phyloP scores from a whole-genome alignment of 345 rosid species.

The Brassica nigra region DNA sequence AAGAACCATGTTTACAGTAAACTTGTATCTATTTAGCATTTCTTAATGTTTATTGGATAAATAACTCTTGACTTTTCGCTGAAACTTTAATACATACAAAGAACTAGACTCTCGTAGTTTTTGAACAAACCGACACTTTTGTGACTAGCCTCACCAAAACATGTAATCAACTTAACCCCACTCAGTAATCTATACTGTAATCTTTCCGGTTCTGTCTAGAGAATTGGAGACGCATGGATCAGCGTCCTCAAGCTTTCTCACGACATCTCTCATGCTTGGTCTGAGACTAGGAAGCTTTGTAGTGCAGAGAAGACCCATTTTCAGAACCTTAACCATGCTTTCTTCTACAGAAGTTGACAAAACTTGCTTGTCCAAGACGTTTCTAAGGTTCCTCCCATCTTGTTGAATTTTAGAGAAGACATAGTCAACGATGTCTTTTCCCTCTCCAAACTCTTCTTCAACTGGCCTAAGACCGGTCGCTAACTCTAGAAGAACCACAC shows the following conservation, averaged over 20 bases:
- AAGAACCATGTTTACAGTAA: neutral
- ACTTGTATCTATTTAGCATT: neutral
- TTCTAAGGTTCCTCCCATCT: conserved; percentile 48
- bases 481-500: conserved; percentile 81
- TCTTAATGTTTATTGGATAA: neutral
- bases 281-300: conserved; percentile 77
- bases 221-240: conserved; percentile 49
- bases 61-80: conserved; percentile 15
- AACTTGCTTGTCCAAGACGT: conserved; percentile 57
- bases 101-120: conserved; percentile 1
- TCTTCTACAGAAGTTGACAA: conserved; percentile 44
- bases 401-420: conserved; percentile 58
- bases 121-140: neutral
- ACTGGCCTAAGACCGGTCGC: conserved; percentile 57
- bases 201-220: conserved; percentile 36
- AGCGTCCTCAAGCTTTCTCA: conserved; percentile 74
- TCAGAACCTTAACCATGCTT: conserved; percentile 71
- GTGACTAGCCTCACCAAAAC: conserved; percentile 1
- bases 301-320: conserved; percentile 71
- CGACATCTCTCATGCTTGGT: conserved; percentile 80
- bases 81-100: conserved; percentile 1
- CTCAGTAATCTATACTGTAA: conserved; percentile 29
- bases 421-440: conserved; percentile 77
- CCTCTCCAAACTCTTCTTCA: conserved; percentile 79
- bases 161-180: neutral